Percentiles rank a stretch among this genome's conserved stretches.
phyloP scores from a whole-genome alignment of 139 green algal genomes.

The Eudorina sp. region DNA sequence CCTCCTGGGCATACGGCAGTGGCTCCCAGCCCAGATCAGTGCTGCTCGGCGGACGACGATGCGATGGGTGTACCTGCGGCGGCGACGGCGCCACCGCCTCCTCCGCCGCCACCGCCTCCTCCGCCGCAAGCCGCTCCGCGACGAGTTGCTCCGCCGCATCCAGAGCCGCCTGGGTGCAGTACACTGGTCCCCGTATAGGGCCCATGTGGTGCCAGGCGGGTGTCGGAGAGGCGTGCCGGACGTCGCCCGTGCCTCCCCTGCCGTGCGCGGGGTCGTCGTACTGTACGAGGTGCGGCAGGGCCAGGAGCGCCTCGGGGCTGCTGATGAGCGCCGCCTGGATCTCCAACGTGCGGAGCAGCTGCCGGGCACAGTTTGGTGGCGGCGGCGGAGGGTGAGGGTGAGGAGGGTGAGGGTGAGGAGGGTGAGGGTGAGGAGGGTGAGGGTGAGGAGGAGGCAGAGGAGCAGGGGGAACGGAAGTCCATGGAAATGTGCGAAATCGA shows the following conservation, averaged over 20 bases:
- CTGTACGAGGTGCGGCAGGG: slow-evolving; percentile 41
- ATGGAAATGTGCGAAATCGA: no score
- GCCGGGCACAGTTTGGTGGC: no score
- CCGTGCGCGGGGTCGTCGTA: not conserved
- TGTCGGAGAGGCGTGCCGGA: not conserved
- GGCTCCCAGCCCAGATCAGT: slow-evolving; percentile 3
- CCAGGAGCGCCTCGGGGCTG: slow-evolving; percentile 43
- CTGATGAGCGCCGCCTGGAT: slow-evolving; percentile 52
- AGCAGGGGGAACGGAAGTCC: not conserved
- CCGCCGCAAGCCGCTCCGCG: slow-evolving; percentile 30
- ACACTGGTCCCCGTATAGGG: slow-evolving; percentile 36
- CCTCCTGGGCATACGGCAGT: not conserved
- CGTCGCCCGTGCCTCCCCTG: not conserved
- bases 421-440: not conserved
- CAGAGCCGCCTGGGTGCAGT: slow-evolving; percentile 45
- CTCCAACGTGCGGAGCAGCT: slow-evolving; percentile 28
- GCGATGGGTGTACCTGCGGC: not conserved
- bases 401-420: not conserved
- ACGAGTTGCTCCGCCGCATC: slow-evolving; percentile 50
- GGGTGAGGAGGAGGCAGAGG: not conserved
- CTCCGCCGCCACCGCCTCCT: not conserved
- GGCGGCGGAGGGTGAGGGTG: not conserved
- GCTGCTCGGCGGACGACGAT: not conserved
- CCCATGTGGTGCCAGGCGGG: not conserved
- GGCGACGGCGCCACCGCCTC: not conserved